Evolutionary conservation across 148 eudicot genomes (phyloP), one percentile per base, ranked within the genome.

Genomic region (Fagopyrum homotropicum): DNA sequence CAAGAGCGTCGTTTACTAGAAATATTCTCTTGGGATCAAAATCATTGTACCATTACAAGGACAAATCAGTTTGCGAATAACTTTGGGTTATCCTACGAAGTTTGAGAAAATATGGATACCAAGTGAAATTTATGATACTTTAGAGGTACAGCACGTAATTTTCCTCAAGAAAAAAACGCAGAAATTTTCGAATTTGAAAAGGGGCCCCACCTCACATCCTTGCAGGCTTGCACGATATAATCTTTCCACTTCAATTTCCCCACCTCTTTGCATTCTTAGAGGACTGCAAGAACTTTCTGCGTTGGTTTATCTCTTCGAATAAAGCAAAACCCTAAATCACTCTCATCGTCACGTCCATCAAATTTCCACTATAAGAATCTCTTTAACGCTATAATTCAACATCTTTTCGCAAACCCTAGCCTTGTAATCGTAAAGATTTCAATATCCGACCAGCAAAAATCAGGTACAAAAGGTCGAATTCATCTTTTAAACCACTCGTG

Each of bases 231-330:
- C 63, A 57, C 26, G 10, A 57, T 57, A 57, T 57, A 57, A 57
- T 57, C 35, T 57, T 10, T 57, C 63, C 63, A 57, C 63, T 57
- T 57, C 63, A 57, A 57, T 57, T 57, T 57, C 63, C 63, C 63
- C 63, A 57, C 63, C 63, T 57, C 63, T 57, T 57, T 22, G 63
- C 63, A 29, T 57, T 19, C 63, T n/a, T 17, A 6, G 59, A 55
- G 59, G 59, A 4, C 59, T 57, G 63, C 63, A 17, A n/a, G 63
- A 17, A 22, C 22, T 19, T 49, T 49, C 52, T 49, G 52, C 12
- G 40, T 35, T 35, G 40, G 40, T 19, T 9, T 19, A 57, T 22
- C 63, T 29, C 63, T 57, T 57, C 63, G 63, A 7, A 57, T 57
- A 57, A 57, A 57, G 63, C 63, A 19, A 57, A 57, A 57, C 63